A percentile compares a stretch with the other conserved stretches of the same genome.
Evolutionary conservation across 441 rosid species (phyloP).

Genomic region (Lepidium campestre): DNA sequence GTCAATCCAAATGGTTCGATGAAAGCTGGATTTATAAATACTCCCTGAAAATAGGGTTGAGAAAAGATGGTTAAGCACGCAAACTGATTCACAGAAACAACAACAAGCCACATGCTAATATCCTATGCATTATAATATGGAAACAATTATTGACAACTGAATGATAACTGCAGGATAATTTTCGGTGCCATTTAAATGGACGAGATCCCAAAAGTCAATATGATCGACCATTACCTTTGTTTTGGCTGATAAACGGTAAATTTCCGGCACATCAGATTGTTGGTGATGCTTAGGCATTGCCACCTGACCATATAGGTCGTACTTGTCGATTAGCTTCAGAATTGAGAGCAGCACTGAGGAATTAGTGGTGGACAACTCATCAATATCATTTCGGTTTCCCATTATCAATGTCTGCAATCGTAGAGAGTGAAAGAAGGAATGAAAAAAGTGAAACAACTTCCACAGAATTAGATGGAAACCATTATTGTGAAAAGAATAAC

Average conservation of each 20-base stretch:
- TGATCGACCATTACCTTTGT: slow-evolving; percentile 56
- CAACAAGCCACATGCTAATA: background rate
- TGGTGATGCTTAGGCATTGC: slow-evolving; percentile 97
- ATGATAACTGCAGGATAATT: background rate
- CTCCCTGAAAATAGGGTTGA: slow-evolving; percentile 52
- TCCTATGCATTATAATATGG: background rate
- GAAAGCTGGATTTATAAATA: slow-evolving; percentile 89
- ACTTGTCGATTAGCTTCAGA: slow-evolving; percentile 81
- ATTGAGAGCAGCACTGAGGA: slow-evolving; percentile 75
- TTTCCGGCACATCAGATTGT: slow-evolving; percentile 89
- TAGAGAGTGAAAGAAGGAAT: background rate
- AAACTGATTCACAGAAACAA: background rate
- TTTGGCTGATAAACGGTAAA: slow-evolving; percentile 88
- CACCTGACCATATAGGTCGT: slow-evolving; percentile 93
- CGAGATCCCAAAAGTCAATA: background rate
- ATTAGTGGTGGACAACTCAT: slow-evolving; percentile 82
- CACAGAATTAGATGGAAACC: background rate
- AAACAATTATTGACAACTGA: background rate
- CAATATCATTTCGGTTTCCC: slow-evolving; percentile 93
- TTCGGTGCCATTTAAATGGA: background rate
- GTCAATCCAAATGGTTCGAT: slow-evolving; percentile 94
- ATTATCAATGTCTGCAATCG: slow-evolving; percentile 74
- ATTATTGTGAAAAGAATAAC: background rate
- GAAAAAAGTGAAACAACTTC: background rate
- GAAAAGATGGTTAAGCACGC: background rate